These are phyloP conservation scores for Sabuloglossum arenarium DNA, from an alignment of 495 filamentous ascomycete species.

Conservation along the genomic window DNA sequence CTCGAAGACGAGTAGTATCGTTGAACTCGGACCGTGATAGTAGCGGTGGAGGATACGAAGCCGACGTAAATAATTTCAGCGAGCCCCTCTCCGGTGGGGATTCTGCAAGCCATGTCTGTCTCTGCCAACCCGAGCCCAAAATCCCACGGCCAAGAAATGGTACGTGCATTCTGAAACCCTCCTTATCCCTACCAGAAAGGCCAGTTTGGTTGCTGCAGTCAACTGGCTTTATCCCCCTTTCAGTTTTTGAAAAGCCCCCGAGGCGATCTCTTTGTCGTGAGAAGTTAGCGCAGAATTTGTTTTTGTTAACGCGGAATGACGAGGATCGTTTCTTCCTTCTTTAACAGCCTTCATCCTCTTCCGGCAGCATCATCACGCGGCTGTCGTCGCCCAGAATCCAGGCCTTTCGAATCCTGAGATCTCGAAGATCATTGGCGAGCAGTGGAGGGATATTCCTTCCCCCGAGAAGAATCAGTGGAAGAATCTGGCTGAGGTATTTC, in stretches of 20 bases:
- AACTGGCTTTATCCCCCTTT: conserved; percentile 1
- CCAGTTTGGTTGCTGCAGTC: not conserved
- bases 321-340: conserved; percentile 1
- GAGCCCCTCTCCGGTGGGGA: conserved; percentile 11
- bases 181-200: conserved; percentile 3
- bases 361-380: conserved; percentile 76
- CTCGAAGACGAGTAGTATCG: conserved; percentile 1
- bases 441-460: conserved; percentile 59
- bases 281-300: too few species aligned
- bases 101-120: conserved; percentile 38
- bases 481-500: conserved; percentile 65
- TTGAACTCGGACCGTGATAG: conserved; percentile 4
- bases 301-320: too few species aligned
- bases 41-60: conserved; percentile 6
- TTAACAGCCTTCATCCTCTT: conserved; percentile 86
- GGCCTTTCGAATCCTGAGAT: conserved; percentile 92
- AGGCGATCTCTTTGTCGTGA: not conserved
- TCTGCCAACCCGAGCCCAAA: conserved; percentile 85
- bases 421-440: conserved; percentile 90
- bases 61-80: not conserved
- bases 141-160: conserved; percentile 89
- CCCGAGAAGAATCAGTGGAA: conserved; percentile 81
- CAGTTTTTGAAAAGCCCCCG: not conserved
- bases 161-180: conserved; percentile 32
- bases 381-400: conserved; percentile 61